These are phyloP conservation scores for Saksenaea vasiformis DNA, from an alignment of 371 early-diverging fungal species.

Conservation along the genomic window DNA sequence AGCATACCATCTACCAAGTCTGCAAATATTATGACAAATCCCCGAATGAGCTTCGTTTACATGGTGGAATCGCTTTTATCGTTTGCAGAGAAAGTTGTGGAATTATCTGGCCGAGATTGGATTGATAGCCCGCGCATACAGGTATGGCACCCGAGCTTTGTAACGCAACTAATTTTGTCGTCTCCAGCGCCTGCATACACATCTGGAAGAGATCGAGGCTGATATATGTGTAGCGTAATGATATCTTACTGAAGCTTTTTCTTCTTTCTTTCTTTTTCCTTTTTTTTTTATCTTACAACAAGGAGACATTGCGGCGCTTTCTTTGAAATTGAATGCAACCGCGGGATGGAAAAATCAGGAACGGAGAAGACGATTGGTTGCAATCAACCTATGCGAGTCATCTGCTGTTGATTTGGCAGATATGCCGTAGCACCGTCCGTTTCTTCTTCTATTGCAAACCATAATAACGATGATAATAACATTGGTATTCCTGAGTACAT, in stretches of 20 bases:
- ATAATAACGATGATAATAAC: too few relatives aligned
- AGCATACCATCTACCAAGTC: conserved; percentile 9
- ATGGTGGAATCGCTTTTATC: conserved; percentile 39
- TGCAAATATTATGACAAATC: conserved; percentile 44
- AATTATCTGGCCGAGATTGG: conserved; percentile 36
- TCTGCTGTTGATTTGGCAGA: too few relatives aligned
- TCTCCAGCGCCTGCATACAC: conserved; percentile 20
- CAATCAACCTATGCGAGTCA: too few relatives aligned
- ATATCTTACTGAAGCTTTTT: too few relatives aligned
- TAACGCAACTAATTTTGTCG: neutral
- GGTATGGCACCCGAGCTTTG: conserved; percentile 15
- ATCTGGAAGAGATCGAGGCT: conserved; percentile 20
- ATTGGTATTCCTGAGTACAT: too few relatives aligned
- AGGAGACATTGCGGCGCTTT: neutral
- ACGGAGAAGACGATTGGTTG: too few relatives aligned
- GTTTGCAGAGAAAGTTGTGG: conserved; percentile 40
- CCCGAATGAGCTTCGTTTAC: conserved; percentile 30
- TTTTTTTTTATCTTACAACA: neutral
- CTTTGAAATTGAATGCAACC: too few relatives aligned
- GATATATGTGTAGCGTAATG: conserved; percentile 1
- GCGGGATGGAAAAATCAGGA: too few relatives aligned
- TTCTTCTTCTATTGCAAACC: too few relatives aligned
- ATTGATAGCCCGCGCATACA: conserved; percentile 32
- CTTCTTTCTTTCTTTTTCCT: too few relatives aligned
- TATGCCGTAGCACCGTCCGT: too few relatives aligned